Evolutionary conservation across 805 yeast genomes (phyloP).

Genomic region (Clavispora vitiphila): DNA sequence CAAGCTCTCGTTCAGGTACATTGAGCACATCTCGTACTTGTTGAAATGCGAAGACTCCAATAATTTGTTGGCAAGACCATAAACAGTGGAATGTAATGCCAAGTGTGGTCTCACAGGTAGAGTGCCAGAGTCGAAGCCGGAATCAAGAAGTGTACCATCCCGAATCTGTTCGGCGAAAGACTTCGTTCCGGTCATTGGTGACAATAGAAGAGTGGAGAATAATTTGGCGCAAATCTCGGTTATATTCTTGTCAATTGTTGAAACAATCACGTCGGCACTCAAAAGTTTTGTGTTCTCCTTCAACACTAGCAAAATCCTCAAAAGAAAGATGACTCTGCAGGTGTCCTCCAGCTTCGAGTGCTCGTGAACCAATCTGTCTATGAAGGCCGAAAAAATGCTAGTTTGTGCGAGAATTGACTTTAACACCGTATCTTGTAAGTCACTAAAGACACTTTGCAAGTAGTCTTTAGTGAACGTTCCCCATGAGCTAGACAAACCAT

Average conservation of each 20-base stretch:
- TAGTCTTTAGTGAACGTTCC: constrained; percentile 5
- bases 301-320: neutral
- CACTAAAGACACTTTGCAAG: neutral
- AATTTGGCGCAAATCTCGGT: neutral
- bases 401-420: neutral
- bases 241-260: neutral
- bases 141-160: neutral
- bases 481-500: constrained; percentile 4
- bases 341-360: neutral
- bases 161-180: neutral
- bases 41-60: constrained; percentile 6
- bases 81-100: constrained; percentile 7
- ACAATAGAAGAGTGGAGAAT: neutral
- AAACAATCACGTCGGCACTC: neutral
- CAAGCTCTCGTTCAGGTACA: constrained; percentile 19
- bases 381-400: neutral
- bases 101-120: constrained; percentile 13
- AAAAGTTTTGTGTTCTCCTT: neutral
- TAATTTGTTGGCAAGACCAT: constrained; percentile 5
- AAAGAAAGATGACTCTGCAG: neutral
- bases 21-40: constrained; percentile 11
- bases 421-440: neutral
- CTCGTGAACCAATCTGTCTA: neutral
- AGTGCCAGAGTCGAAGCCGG: constrained; percentile 5
- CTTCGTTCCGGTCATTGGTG: neutral